Base-by-base conservation (phyloP, 345 rosid species). In the Salix suchowensis region DNA sequence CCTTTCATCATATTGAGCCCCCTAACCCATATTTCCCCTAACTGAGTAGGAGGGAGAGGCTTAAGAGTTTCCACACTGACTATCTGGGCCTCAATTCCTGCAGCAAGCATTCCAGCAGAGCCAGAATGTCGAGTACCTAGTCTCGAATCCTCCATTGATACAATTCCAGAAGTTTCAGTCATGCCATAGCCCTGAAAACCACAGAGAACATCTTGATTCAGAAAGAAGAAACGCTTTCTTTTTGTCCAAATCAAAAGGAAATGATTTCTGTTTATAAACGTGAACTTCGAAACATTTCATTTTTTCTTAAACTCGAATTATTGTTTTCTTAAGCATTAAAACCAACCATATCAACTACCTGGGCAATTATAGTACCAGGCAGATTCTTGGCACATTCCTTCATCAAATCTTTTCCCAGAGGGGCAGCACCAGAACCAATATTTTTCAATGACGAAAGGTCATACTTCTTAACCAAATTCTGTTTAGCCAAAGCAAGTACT, bases 1-100 rank as follows among this genome's bases (percentile, higher is more conserved):
- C 97, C 98, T 92, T 74, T 84, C 97, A 90, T 96, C 94, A 92
- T 87, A 82, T 92, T 96, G 50, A 93, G 91, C 24, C 99, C 98
- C 67, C 98, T 91, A 80, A 90, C 93, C 94, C 91, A 92, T 32
- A 92, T 85, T 84, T 96, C 99, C 1, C 99, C 98, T 6, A 78
- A 8, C 44, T 92, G 93, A 60, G 77, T 89, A 21, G 97, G 99
- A 80, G 97, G 93, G 65, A 91, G 94, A 78, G 87, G 87, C 83
- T 89, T 91, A 70, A 69, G 83, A 39, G 84, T 80, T 48, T 92
- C 94, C 24, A 86, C 83, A 79, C 90, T 80, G 42, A 96, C 77
- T 74, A 96, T 84, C 73, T 88, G 90, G 9, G 96, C 86, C 85
- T 96, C 97, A 80, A 96, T 73, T 65, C 92, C 91, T 10, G 99